A percentile compares a stretch with the other conserved stretches of the same genome.
Evolutionary conservation across 371 early-diverging fungal genomes (phyloP).

Genomic region (Neoconidiobolus thromboides): DNA sequence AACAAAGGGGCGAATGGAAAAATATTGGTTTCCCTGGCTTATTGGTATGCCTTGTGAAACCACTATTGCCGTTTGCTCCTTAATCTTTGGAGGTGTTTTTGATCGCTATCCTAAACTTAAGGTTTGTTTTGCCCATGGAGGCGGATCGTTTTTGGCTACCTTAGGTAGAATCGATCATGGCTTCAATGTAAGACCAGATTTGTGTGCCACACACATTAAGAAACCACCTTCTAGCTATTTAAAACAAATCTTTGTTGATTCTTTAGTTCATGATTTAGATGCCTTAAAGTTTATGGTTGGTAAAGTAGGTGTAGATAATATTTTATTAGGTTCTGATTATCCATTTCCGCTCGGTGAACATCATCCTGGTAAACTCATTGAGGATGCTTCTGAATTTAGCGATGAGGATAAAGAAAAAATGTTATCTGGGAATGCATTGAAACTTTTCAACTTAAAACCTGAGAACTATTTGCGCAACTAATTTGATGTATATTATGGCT

Average conservation of each 20-base stretch:
- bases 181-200: conserved; percentile 41
- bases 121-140: conserved; percentile 49
- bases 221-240: conserved; percentile 26
- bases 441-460: background rate
- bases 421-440: conserved; percentile 2
- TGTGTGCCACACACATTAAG: conserved; percentile 32
- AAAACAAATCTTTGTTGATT: conserved; percentile 38
- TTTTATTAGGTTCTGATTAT: conserved; percentile 46
- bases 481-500: background rate
- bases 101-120: conserved; percentile 40
- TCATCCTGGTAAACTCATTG: conserved; percentile 36
- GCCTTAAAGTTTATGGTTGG: conserved; percentile 34
- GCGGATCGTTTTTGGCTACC: conserved; percentile 45
- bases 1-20: conserved; percentile 31
- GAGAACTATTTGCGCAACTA: background rate
- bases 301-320: conserved; percentile 37
- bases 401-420: conserved; percentile 18
- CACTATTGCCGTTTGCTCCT: conserved; percentile 37
- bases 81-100: conserved; percentile 45
- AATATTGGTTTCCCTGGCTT: conserved; percentile 59
- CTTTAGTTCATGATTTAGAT: conserved; percentile 47
- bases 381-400: conserved; percentile 21
- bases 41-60: conserved; percentile 59
- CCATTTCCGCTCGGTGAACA: conserved; percentile 60
- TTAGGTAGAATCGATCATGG: conserved; percentile 48